Percentiles rank a stretch among this genome's conserved stretches.
These are phyloP conservation scores for Talaromyces sp. DNA, from an alignment of 2,329 filamentous ascomycete genomes.

Conservation along the genomic window DNA sequence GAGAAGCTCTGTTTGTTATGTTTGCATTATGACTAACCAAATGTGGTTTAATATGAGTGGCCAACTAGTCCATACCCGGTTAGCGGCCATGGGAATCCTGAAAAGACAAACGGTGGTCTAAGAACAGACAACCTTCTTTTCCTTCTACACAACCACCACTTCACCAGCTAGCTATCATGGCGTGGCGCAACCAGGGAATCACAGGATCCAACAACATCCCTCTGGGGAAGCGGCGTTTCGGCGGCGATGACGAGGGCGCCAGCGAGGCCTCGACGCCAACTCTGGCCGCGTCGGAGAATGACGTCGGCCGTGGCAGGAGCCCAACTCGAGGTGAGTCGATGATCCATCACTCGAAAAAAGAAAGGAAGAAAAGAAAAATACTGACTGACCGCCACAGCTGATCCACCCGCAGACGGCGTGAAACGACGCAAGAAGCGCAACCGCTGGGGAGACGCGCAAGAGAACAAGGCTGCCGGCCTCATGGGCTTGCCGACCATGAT, in stretches of 20 bases:
- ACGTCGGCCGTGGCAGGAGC: constrained; percentile 82
- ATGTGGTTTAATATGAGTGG: too few species aligned
- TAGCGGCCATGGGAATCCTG: background rate
- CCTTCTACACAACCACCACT: constrained; percentile 8
- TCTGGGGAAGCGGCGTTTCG: constrained; percentile 77
- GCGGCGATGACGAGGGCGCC: constrained; percentile 56
- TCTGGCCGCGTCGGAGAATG: constrained; percentile 41
- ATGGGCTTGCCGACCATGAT: constrained; percentile 98
- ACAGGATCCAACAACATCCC: constrained; percentile 99
- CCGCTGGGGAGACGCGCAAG: constrained; percentile 92
- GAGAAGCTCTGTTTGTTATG: too few species aligned
- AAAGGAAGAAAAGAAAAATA: background rate
- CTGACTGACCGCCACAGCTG: constrained; percentile 19
- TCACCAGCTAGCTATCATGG: constrained; percentile 39
- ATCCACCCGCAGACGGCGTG: constrained; percentile 64
- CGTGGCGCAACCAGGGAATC: constrained; percentile 71
- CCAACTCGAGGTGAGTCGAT: constrained; percentile 66
- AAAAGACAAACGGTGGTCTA: background rate
- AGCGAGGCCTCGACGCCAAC: constrained; percentile 41
- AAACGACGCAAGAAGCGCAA: constrained; percentile 97
- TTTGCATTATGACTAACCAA: too few species aligned
- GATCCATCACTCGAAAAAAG: background rate
- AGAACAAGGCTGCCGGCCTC: constrained; percentile 96
- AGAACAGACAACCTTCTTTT: background rate
- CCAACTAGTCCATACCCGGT: background rate